Conservation (phyloP, 345 rosid species). For the Eucalyptus curtisii region DNA sequence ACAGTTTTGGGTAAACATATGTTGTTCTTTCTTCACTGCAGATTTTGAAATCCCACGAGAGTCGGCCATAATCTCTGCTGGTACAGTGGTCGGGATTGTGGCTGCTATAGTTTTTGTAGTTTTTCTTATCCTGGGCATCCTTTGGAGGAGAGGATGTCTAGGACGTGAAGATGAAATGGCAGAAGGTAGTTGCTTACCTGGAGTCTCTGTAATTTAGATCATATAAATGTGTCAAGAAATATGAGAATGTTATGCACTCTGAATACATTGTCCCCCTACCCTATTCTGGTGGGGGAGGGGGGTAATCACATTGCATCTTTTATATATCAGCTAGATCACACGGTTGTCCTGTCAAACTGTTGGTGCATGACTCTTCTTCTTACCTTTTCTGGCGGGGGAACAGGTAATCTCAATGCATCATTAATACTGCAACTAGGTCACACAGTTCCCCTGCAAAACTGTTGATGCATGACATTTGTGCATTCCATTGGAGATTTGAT, state of each 20-base stretch:
- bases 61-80: not conserved
- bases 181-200: not conserved
- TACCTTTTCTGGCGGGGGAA: not conserved
- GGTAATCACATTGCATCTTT: not conserved
- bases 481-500: not conserved
- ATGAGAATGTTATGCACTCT: not conserved
- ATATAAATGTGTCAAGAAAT: not conserved
- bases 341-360: not conserved
- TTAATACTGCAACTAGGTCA: not conserved
- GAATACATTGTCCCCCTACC: not conserved
- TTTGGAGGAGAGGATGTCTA: conserved; percentile 1
- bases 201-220: not conserved
- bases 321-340: not conserved
- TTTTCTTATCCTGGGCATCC: not conserved
- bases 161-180: not conserved
- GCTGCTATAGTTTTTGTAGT: not conserved
- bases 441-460: not conserved
- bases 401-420: not conserved
- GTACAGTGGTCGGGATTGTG: not conserved
- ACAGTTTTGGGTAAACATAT: not conserved
- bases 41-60: not conserved
- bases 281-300: not conserved
- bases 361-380: not conserved
- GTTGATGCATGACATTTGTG: not conserved
- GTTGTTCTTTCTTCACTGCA: not conserved